Base-by-base conservation (phyloP, 2,329 filamentous ascomycete species). In the Colletotrichum coccodes region DNA sequence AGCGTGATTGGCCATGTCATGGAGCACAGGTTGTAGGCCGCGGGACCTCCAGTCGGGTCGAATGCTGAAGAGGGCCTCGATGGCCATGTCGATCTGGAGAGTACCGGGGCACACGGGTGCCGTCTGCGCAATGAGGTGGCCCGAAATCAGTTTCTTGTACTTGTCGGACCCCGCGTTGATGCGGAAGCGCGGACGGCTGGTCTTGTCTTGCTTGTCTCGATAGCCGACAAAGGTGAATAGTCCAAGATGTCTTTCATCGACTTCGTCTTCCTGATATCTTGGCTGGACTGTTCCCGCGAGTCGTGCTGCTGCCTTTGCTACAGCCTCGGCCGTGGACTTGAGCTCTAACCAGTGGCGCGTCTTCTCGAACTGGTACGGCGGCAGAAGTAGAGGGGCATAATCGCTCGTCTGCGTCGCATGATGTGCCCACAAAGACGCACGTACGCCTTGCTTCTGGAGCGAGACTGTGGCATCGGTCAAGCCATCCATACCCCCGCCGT, bases 281-380 rank as follows among this genome's bases (percentile, higher is more conserved):
- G n/a, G n/a, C n/a, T n/a, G n/a, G n/a, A n/a, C n/a, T n/a, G n/a
- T n/a, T n/a, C n/a, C n/a, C n/a, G n/a, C n/a, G n/a, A n/a, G n/a
- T n/a, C n/a, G n/a, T n/a, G n/a, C n/a, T n/a, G n/a, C 49, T 21
- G n/a, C 9, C n/a, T 52, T 16, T 4, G 79, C 74, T 18, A 83
- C 78, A 16, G 83, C 73, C 0, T 76, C 72, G 0, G 70, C 63
- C 66, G 84, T 3, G 56, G 49, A 64, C 57, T 74, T 79, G 4
- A 79, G 57, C 2, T 80, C 75, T 14, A 83, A 53, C 82, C 82
- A 84, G 57, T 84, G 82, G 0, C 72, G 60, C 0, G 72, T 54
- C 50, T 79, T 78, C 16, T 83, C 81, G 65, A 85, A 84, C 49
- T 84, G 82, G 62, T 84, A 83, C 0, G 81, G 79, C 0, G 82